A percentile compares a stretch with the other conserved stretches of the same genome.
Evolutionary conservation across 805 yeast genomes (phyloP).

Genomic region (Kuraishia ogatae): DNA sequence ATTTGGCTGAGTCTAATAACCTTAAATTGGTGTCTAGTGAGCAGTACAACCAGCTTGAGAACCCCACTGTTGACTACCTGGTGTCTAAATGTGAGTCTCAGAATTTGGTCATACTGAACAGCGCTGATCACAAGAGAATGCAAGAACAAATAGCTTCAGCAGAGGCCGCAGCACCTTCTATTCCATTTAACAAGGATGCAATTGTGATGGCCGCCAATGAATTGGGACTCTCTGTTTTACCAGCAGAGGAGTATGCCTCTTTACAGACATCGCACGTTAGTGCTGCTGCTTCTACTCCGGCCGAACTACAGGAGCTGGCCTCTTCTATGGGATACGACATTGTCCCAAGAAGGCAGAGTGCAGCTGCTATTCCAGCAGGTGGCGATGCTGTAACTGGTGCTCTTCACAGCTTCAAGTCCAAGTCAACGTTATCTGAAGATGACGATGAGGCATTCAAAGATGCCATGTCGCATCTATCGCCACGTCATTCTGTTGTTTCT

Average conservation of each 20-base stretch:
- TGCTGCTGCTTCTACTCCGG: neutral
- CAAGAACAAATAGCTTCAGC: neutral
- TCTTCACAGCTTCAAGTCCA: neutral
- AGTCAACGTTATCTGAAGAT: conserved; percentile 1
- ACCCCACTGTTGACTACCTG: conserved; percentile 3
- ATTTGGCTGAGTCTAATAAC: neutral
- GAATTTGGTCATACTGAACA: neutral
- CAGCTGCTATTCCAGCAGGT: too few relatives aligned
- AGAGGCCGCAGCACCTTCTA: neutral
- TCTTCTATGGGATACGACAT: neutral
- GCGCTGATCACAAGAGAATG: neutral
- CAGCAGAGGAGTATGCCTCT: neutral
- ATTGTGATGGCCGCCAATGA: conserved; percentile 13
- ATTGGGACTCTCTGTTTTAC: conserved; percentile 5
- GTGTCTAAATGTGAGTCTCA: neutral
- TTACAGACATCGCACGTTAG: neutral
- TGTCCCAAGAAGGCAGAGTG: neutral
- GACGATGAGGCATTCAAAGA: conserved; percentile 6
- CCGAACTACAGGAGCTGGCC: neutral
- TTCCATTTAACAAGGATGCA: neutral
- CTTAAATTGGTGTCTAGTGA: neutral
- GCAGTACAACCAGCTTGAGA: neutral
- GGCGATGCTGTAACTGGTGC: too few relatives aligned
- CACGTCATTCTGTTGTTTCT: neutral
- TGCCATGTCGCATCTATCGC: conserved; percentile 6